Evolutionary conservation across 805 yeast genomes (phyloP).

Genomic region (Lipomyces yamanashiensis): DNA sequence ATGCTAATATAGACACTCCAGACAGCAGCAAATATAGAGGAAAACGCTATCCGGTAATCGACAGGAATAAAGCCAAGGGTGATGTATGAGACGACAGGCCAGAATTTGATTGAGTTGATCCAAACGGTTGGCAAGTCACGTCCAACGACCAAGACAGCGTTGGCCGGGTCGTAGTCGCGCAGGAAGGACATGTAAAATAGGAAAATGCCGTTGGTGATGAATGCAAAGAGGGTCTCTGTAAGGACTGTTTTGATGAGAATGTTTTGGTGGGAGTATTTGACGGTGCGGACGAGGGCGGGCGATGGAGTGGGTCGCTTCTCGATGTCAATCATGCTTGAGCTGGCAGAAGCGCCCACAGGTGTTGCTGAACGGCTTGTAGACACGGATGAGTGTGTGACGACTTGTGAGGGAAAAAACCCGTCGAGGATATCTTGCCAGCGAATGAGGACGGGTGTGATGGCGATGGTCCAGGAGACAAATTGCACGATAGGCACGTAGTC

Average conservation of each 20-base stretch:
- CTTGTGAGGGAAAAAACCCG: slow-evolving; percentile 12
- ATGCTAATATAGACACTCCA: slow-evolving; percentile 17
- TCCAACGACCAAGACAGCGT: slow-evolving; percentile 8
- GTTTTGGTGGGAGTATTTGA: slow-evolving; percentile 17
- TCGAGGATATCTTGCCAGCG: slow-evolving; percentile 21
- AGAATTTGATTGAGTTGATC: slow-evolving; percentile 17
- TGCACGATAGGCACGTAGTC: slow-evolving; percentile 41
- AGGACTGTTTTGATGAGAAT: slow-evolving; percentile 16
- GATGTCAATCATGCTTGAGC: slow-evolving; percentile 1
- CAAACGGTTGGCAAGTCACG: slow-evolving; percentile 7
- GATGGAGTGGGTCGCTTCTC: slow-evolving; percentile 6
- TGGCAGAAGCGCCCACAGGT: background rate
- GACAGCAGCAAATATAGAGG: slow-evolving; percentile 12
- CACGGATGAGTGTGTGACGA: slow-evolving; percentile 1
- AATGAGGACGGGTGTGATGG: slow-evolving; percentile 21
- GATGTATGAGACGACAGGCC: slow-evolving; percentile 21
- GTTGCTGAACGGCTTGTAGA: background rate
- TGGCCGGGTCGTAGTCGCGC: slow-evolving; percentile 7
- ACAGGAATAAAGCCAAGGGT: slow-evolving; percentile 21
- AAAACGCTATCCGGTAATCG: slow-evolving; percentile 16
- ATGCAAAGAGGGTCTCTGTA: slow-evolving; percentile 17
- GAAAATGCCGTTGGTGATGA: slow-evolving; percentile 7
- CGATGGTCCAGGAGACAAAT: slow-evolving; percentile 39
- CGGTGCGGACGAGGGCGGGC: background rate
- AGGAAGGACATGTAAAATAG: slow-evolving; percentile 17